Evolutionary conservation across 2,329 filamentous ascomycete species (phyloP).

Genomic region (Arthrobotrys pseudoclavata): DNA sequence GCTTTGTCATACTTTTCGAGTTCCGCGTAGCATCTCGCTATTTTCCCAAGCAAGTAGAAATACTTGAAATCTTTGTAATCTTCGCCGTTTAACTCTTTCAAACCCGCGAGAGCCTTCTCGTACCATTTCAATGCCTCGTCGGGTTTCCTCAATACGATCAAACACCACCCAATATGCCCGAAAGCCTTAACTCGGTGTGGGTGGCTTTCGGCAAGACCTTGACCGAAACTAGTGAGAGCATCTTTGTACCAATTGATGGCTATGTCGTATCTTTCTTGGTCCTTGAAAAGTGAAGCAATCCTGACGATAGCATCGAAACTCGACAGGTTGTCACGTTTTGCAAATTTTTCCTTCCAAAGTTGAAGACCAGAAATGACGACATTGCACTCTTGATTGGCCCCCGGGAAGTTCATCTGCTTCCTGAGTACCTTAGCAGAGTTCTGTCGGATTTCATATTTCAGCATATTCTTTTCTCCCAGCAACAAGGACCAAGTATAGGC

Average conservation of each 20-base stretch:
- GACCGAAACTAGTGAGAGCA: not conserved
- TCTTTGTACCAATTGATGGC: not conserved
- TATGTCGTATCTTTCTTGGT: not conserved
- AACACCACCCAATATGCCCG: not conserved
- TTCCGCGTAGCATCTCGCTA: not conserved
- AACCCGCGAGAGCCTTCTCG: not conserved
- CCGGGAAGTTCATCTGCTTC: not conserved
- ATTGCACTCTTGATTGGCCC: not conserved
- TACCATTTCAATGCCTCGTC: not conserved
- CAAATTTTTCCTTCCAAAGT: not conserved
- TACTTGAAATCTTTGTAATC: not conserved
- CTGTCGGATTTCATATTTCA: not conserved
- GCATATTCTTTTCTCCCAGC: not conserved
- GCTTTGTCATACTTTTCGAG: not conserved
- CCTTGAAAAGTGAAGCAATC: not conserved
- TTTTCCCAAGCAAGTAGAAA: not conserved
- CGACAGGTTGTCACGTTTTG: not conserved
- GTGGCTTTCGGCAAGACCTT: not conserved
- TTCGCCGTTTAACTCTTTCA: not conserved
- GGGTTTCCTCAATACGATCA: not conserved
- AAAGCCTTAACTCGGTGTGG: not conserved
- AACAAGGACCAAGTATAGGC: not conserved
- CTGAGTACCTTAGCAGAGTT: not conserved
- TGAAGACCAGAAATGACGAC: not conserved
- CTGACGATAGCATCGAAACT: not conserved